A percentile compares a stretch with the other conserved stretches of the same genome.
Evolutionary conservation across 345 rosid species (phyloP).

Genomic region (Litchi chinensis): DNA sequence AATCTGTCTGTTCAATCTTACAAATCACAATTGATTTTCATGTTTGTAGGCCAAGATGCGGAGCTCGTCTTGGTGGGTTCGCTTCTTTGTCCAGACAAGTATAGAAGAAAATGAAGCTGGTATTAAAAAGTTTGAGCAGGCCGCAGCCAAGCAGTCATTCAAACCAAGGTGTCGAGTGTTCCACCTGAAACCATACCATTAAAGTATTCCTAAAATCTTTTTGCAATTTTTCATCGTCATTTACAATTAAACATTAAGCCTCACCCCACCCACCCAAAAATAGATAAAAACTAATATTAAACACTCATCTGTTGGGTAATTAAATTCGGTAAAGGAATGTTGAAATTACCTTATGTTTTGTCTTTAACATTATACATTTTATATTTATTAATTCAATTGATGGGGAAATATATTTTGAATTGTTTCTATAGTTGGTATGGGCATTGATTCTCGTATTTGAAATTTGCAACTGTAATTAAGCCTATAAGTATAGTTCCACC

Average conservation of each 20-base stretch:
- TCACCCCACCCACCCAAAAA: background rate
- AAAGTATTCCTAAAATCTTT: conserved; percentile 22
- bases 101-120: conserved; percentile 68
- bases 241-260: background rate
- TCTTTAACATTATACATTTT: conserved; percentile 4
- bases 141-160: conserved; percentile 58
- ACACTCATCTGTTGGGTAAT: background rate
- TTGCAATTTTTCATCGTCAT: background rate
- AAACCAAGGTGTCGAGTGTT: conserved; percentile 85
- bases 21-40: background rate
- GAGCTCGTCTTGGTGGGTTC: conserved; percentile 75
- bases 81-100: conserved; percentile 60
- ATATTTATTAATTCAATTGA: conserved; percentile 31
- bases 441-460: background rate
- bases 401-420: conserved; percentile 1
- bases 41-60: conserved; percentile 66
- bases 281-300: background rate
- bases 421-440: background rate
- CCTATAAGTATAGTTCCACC: background rate
- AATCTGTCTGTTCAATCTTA: background rate
- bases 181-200: conserved; percentile 77
- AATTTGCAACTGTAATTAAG: too few species aligned
- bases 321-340: conserved; percentile 14
- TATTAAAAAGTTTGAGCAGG: conserved; percentile 67
- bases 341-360: conserved; percentile 19